phyloP scores from a whole-genome alignment of 2,329 filamentous ascomycete species.

The Diaporthe citriasiana region DNA sequence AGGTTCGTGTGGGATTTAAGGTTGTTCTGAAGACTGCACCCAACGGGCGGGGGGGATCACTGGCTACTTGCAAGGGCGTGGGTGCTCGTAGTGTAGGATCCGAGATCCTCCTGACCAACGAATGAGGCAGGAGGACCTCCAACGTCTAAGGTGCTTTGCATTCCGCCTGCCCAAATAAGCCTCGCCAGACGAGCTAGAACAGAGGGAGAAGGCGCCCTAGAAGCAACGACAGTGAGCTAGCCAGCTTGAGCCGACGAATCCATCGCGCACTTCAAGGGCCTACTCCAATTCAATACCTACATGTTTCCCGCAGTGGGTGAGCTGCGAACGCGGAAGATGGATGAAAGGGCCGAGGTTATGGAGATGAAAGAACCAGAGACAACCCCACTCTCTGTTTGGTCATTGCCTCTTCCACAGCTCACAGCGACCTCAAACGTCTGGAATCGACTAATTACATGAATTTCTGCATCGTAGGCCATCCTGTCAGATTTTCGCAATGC shows the following conservation, averaged over 20 bases:
- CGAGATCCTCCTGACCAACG: background rate
- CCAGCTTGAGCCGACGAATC: background rate
- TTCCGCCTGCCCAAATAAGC: conserved; percentile 7
- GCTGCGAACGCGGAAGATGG: background rate
- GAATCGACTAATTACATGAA: background rate
- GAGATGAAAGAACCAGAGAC: background rate
- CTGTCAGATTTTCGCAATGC: background rate
- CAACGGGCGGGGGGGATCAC: background rate
- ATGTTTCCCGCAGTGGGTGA: background rate
- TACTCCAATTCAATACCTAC: background rate
- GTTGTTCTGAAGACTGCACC: background rate
- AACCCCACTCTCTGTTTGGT: background rate
- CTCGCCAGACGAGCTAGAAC: background rate
- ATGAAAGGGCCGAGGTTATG: background rate
- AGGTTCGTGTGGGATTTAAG: conserved; percentile 21
- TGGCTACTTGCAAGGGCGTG: background rate
- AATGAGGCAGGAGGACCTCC: background rate
- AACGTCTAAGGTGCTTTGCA: background rate
- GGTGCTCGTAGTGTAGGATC: conserved; percentile 3
- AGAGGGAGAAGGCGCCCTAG: conserved; percentile 13
- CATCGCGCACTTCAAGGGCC: background rate
- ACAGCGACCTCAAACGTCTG: background rate
- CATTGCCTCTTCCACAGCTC: background rate
- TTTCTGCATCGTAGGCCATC: background rate
- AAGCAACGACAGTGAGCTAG: conserved; percentile 4